Evolutionary conservation across 2,329 filamentous ascomycete genomes (phyloP).

Genomic region (Remersonia thermophila): DNA sequence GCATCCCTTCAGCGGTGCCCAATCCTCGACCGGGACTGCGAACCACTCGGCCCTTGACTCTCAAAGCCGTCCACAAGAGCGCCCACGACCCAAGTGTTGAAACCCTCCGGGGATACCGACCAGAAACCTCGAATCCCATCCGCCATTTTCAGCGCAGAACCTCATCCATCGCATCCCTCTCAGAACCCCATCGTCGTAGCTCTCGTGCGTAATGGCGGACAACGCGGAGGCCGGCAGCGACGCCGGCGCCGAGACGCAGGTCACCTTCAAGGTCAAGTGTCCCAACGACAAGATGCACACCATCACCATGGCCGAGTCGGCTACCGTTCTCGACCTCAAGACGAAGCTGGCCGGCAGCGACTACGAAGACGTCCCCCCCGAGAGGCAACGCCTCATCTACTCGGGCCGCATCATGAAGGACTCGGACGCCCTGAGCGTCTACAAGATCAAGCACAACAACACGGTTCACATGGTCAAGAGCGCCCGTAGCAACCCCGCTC

Average conservation of each 20-base stretch:
- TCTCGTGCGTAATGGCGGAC: slow-evolving; percentile 51
- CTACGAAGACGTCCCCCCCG: slow-evolving; percentile 74
- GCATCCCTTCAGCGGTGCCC: too few species aligned
- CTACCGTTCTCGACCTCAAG: slow-evolving; percentile 78
- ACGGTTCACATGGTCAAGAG: slow-evolving; percentile 96
- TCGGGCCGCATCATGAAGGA: slow-evolving; percentile 96
- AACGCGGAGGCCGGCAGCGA: slow-evolving; percentile 49
- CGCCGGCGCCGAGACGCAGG: slow-evolving; percentile 34
- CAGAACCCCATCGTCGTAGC: too few species aligned
- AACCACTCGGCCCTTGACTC: too few species aligned
- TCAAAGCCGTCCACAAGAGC: too few species aligned
- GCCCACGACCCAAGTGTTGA: too few species aligned
- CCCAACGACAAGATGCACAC: slow-evolving; percentile 78
- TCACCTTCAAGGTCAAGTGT: slow-evolving; percentile 98
- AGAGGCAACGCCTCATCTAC: slow-evolving; percentile 92
- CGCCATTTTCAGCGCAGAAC: too few species aligned
- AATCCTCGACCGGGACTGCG: too few species aligned
- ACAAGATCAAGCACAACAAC: slow-evolving; percentile 94
- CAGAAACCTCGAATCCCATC: too few species aligned
- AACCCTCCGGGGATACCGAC: too few species aligned
- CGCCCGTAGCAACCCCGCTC: slow-evolving; percentile 66
- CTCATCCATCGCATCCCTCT: too few species aligned
- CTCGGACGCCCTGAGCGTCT: slow-evolving; percentile 66
- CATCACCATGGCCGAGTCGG: slow-evolving; percentile 65
- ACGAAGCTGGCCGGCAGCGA: slow-evolving; percentile 69